A percentile compares a stretch with the other conserved stretches of the same genome.
Evolutionary conservation across 257 asterid genomes (phyloP).

Genomic region (Solanum dulcamara): DNA sequence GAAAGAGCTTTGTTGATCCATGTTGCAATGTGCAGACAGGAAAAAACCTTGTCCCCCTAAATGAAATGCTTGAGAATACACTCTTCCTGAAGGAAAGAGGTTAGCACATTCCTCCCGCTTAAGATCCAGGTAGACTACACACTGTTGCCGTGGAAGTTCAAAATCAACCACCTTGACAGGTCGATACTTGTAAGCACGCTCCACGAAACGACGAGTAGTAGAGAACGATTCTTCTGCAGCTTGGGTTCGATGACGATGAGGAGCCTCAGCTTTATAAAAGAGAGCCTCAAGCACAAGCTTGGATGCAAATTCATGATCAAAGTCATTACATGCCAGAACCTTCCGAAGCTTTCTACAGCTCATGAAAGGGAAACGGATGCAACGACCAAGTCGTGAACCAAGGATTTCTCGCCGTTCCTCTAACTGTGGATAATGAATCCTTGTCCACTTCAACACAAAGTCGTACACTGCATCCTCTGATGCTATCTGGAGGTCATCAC

Average conservation of each 20-base stretch:
- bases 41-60: conserved; percentile 92
- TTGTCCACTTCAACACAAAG: conserved; percentile 72
- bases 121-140: conserved; percentile 81
- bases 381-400: conserved; percentile 47
- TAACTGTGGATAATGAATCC: conserved; percentile 40
- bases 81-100: conserved; percentile 71
- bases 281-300: conserved; percentile 69
- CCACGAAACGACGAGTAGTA: conserved; percentile 50
- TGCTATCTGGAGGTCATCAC: conserved; percentile 83
- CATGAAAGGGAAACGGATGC: conserved; percentile 80
- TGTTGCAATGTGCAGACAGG: conserved; percentile 86
- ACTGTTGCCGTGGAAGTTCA: conserved; percentile 75
- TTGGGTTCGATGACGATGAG: conserved; percentile 63
- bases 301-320: conserved; percentile 55
- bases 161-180: conserved; percentile 83
- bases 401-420: conserved; percentile 68
- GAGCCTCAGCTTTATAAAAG: conserved; percentile 74
- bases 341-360: conserved; percentile 68
- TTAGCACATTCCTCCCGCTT: conserved; percentile 63
- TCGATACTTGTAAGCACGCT: conserved; percentile 75
- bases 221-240: conserved; percentile 51
- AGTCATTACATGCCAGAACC: conserved; percentile 64
- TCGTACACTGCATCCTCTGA: conserved; percentile 93
- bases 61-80: conserved; percentile 89
- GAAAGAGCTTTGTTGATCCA: conserved; percentile 83